These are phyloP conservation scores for Wickerhamomyces queroliae DNA, from an alignment of 805 yeast genomes.

Conservation along the genomic window DNA sequence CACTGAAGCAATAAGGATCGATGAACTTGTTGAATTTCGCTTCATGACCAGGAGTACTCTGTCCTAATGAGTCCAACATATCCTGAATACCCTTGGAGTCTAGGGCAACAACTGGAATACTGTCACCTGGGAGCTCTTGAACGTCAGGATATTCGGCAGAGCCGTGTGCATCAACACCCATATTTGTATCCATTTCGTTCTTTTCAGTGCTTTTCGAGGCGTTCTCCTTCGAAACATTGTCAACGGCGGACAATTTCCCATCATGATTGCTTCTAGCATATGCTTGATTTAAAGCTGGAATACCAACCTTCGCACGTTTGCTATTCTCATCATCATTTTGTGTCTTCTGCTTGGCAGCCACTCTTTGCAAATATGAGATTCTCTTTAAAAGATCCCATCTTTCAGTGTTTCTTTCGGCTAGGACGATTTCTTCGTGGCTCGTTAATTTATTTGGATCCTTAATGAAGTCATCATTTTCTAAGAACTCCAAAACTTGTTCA, in stretches of 20 bases:
- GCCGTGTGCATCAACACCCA: neutral
- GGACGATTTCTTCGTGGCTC: constrained; percentile 31
- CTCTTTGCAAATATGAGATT: constrained; percentile 62
- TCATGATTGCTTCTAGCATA: constrained; percentile 16
- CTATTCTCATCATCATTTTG: constrained; percentile 33
- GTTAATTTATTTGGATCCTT: constrained; percentile 25
- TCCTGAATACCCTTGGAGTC: constrained; percentile 37
- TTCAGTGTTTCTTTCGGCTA: constrained; percentile 42
- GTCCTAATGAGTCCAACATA: constrained; percentile 31
- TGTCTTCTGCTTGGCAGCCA: constrained; percentile 45
- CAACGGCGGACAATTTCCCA: constrained; percentile 9
- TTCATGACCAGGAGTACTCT: constrained; percentile 25
- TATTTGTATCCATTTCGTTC: neutral
- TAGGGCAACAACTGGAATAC: constrained; percentile 37
- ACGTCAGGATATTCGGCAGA: constrained; percentile 6
- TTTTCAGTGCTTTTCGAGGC: neutral
- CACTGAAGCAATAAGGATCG: constrained; percentile 86
- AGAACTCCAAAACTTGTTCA: constrained; percentile 50
- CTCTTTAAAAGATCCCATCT: constrained; percentile 71
- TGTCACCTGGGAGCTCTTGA: constrained; percentile 19
- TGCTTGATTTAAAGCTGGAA: constrained; percentile 5
- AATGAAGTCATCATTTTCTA: constrained; percentile 36
- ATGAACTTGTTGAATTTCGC: constrained; percentile 39
- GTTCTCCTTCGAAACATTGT: neutral
- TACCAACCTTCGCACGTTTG: constrained; percentile 24